Conservation (phyloP, 306 rosid species). For the Trifolium repens region DNA sequence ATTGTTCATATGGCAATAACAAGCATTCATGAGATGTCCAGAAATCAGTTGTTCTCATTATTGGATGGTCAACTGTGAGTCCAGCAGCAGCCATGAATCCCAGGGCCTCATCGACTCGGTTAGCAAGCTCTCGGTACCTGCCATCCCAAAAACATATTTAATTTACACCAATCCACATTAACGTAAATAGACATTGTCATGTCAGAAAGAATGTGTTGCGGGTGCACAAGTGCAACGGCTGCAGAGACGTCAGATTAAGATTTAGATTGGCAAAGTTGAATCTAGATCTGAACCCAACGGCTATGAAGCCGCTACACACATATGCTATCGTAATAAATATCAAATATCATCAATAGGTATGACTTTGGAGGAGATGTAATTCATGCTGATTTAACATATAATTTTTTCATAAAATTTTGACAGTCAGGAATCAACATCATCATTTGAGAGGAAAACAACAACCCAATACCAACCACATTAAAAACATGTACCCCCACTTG, state of each 20-base stretch:
- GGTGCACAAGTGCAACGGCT: background rate
- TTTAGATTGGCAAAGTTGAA: background rate
- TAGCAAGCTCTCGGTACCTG: constrained; percentile 95
- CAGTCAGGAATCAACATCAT: constrained; percentile 12
- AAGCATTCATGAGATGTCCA: constrained; percentile 99
- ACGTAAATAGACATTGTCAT: background rate
- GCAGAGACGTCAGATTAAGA: background rate
- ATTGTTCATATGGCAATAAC: constrained; percentile 94
- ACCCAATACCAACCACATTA: constrained; percentile 37
- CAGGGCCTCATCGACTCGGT: constrained; percentile 98
- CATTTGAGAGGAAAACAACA: constrained; percentile 20
- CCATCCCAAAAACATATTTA: constrained; percentile 40
- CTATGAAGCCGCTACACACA: background rate
- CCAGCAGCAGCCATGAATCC: constrained; percentile 99
- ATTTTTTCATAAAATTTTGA: background rate
- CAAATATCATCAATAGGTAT: background rate
- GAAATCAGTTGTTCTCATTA: constrained; percentile 94
- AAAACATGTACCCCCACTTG: constrained; percentile 20
- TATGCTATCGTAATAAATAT: background rate
- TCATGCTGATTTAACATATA: background rate
- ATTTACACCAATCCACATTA: background rate
- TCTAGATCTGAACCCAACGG: background rate
- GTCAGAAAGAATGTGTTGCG: background rate
- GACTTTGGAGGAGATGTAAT: background rate
- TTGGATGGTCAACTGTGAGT: constrained; percentile 92